phyloP scores from a whole-genome alignment of 306 rosid genomes.

The Dryas drummondii region DNA sequence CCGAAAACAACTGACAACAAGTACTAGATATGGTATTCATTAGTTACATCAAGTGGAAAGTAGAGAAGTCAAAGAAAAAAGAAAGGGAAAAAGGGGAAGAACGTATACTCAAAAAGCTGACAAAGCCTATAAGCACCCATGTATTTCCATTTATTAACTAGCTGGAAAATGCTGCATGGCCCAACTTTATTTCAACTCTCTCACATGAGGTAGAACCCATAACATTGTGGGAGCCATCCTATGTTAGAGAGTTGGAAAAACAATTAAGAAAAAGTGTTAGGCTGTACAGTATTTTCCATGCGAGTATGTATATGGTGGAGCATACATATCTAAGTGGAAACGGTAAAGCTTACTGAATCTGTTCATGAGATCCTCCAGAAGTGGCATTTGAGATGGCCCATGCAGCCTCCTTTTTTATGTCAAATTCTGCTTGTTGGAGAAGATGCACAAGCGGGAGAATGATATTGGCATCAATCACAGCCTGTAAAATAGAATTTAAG shows the following conservation, averaged over 20 bases:
- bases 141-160: background rate
- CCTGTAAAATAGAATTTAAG: conserved; percentile 38
- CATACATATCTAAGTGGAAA: background rate
- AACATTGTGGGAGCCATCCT: background rate
- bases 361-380: conserved; percentile 68
- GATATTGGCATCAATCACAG: conserved; percentile 59
- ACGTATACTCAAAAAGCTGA: background rate
- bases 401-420: conserved; percentile 75
- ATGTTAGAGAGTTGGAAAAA: background rate
- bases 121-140: background rate
- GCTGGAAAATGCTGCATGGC: background rate
- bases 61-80: too few relatives aligned
- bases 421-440: conserved; percentile 63
- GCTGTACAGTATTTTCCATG: background rate
- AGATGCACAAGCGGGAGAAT: conserved; percentile 56
- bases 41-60: background rate
- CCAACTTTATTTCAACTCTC: background rate
- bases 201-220: background rate
- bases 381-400: conserved; percentile 78
- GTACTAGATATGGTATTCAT: background rate
- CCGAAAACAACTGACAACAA: background rate
- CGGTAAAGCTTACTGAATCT: conserved; percentile 52
- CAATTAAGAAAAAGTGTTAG: background rate
- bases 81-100: background rate
- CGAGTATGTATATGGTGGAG: background rate